phyloP scores from a whole-genome alignment of 2,329 filamentous ascomycete species.

The Penicillium sp. region DNA sequence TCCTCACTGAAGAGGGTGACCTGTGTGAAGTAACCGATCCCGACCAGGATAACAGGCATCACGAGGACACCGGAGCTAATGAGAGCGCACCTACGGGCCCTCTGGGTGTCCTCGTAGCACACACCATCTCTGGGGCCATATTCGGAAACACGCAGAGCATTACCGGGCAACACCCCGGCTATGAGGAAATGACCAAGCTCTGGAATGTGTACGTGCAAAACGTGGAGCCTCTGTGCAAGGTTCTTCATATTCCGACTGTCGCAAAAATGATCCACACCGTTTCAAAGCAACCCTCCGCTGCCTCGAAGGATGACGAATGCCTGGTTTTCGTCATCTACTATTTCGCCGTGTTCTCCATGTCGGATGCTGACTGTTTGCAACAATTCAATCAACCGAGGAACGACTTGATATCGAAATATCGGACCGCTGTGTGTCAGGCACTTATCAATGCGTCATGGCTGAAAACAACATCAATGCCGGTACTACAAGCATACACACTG shows the following conservation, averaged over 20 bases:
- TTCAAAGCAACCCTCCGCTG: slow-evolving; percentile 35
- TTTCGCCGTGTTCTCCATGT: slow-evolving; percentile 19
- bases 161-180: slow-evolving; percentile 28
- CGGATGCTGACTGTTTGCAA: slow-evolving; percentile 11
- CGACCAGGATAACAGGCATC: slow-evolving; percentile 2
- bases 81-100: not conserved
- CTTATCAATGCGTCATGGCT: slow-evolving; percentile 20
- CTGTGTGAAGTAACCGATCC: slow-evolving; percentile 25
- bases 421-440: slow-evolving; percentile 6
- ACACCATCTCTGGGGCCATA: not conserved
- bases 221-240: slow-evolving; percentile 70
- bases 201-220: slow-evolving; percentile 75
- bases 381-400: not conserved
- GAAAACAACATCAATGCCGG: slow-evolving; percentile 13
- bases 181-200: slow-evolving; percentile 57
- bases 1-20: slow-evolving; percentile 29
- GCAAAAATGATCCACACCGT: slow-evolving; percentile 65
- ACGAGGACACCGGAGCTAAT: not conserved
- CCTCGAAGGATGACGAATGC: slow-evolving; percentile 36
- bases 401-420: slow-evolving; percentile 11
- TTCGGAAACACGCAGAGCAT: slow-evolving; percentile 10
- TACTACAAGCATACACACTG: slow-evolving; percentile 18
- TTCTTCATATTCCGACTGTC: slow-evolving; percentile 68
- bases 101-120: not conserved
- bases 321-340: slow-evolving; percentile 30